phyloP scores from a whole-genome alignment of 768 basidiomycete species.

The Tricholoma furcatifolium region DNA sequence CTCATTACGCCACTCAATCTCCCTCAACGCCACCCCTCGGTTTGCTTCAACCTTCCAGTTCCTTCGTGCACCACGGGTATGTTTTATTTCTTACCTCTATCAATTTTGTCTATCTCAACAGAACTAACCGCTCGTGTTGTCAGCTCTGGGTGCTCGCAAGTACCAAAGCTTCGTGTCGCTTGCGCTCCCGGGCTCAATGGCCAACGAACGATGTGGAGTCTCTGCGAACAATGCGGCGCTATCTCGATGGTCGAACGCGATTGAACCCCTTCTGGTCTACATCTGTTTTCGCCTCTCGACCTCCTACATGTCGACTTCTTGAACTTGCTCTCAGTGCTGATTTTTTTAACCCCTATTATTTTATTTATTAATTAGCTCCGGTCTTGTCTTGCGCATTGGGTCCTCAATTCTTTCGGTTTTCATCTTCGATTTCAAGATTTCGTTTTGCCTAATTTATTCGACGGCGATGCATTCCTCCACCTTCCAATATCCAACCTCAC shows the following conservation, averaged over 20 bases:
- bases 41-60: conserved; percentile 63
- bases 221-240: conserved; percentile 86
- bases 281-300: not conserved
- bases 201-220: conserved; percentile 81
- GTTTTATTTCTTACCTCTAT: conserved; percentile 18
- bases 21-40: conserved; percentile 50
- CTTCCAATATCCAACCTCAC: conserved; percentile 19
- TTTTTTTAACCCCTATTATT: conserved; percentile 17
- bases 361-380: conserved; percentile 8
- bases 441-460: conserved; percentile 14
- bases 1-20: conserved; percentile 40
- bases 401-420: conserved; percentile 1
- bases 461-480: not conserved
- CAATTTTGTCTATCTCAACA: conserved; percentile 6
- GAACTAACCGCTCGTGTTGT: not conserved
- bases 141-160: conserved; percentile 60
- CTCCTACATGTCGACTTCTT: conserved; percentile 10
- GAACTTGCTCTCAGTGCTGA: conserved; percentile 14
- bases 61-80: conserved; percentile 73
- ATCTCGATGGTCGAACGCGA: conserved; percentile 86
- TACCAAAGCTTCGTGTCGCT: conserved; percentile 80
- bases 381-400: not conserved
- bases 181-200: conserved; percentile 71
- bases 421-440: not conserved
- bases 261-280: conserved; percentile 29